A percentile compares a stretch with the other conserved stretches of the same genome.
Conservation (phyloP, 108 stramenopile species). For the Cyclotella distinguenda region DNA sequence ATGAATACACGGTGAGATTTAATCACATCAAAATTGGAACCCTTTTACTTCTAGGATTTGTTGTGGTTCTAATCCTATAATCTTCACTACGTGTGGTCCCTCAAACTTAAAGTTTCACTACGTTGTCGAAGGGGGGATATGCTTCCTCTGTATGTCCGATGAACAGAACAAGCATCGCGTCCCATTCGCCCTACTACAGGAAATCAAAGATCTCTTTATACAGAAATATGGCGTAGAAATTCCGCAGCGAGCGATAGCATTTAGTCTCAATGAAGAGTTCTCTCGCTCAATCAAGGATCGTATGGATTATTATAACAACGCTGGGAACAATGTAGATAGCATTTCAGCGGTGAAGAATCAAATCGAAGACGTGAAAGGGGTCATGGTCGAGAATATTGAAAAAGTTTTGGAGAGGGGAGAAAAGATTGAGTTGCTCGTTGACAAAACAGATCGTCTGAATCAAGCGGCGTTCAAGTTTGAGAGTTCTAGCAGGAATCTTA, state of each 20-base stretch:
- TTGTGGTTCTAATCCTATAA: neutral
- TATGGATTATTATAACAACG: constrained; percentile 91
- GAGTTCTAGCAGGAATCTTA: constrained; percentile 68
- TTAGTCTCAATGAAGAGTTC: constrained; percentile 93
- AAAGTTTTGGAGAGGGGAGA: constrained; percentile 96
- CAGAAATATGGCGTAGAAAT: constrained; percentile 80
- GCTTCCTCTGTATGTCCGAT: constrained; percentile 96
- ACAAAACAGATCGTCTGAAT: constrained; percentile 93
- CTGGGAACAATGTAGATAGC: constrained; percentile 79
- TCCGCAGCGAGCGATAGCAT: constrained; percentile 90
- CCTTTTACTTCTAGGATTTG: constrained; percentile 8
- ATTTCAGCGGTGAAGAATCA: constrained; percentile 83
- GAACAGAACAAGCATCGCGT: constrained; percentile 85
- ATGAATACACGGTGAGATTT: constrained; percentile 48
- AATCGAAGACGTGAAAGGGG: constrained; percentile 93
- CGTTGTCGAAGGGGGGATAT: constrained; percentile 86
- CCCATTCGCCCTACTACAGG: constrained; percentile 94
- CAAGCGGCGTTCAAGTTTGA: constrained; percentile 94
- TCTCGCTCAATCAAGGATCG: constrained; percentile 65
- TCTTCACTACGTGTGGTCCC: neutral
- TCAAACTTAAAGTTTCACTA: constrained; percentile 84
- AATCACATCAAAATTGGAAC: no score
- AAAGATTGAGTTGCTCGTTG: constrained; percentile 97
- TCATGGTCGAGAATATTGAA: constrained; percentile 98
- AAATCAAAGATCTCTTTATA: constrained; percentile 82